These are phyloP conservation scores for Seiridium cupressi DNA, from an alignment of 2,329 filamentous ascomycete genomes.

Conservation along the genomic window DNA sequence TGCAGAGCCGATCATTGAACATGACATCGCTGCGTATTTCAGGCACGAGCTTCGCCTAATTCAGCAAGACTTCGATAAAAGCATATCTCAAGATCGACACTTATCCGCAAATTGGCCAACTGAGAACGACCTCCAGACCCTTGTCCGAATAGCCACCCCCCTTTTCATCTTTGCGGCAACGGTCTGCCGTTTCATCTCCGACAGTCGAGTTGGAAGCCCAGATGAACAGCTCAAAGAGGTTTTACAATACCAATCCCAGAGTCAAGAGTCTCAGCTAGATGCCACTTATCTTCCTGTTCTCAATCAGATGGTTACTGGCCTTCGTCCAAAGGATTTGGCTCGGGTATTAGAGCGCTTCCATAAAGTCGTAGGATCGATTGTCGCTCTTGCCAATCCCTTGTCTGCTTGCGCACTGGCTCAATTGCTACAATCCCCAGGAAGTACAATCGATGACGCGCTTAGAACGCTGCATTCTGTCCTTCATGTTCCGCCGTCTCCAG, in stretches of 20 bases:
- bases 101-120: conserved; percentile 6
- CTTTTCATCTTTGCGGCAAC: conserved; percentile 35
- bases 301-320: not conserved
- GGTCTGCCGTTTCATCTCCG: conserved; percentile 24
- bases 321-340: not conserved
- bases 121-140: not conserved
- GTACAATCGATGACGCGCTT: not conserved
- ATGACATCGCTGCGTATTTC: conserved; percentile 33
- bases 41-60: conserved; percentile 24
- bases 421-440: not conserved
- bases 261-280: not conserved
- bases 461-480: not conserved
- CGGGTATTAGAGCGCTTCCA: not conserved
- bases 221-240: not conserved
- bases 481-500: not conserved
- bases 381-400: not conserved
- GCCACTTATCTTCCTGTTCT: not conserved
- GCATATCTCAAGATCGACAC: conserved; percentile 5
- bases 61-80: conserved; percentile 14
- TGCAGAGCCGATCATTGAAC: conserved; percentile 22
- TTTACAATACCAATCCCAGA: not conserved
- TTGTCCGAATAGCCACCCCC: conserved; percentile 24
- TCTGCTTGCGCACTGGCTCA: not conserved
- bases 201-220: conserved; percentile 1
- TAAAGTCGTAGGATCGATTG: not conserved